Evolutionary conservation across 768 basidiomycete species (phyloP).

Genomic region (Dioszegia hungarica): DNA sequence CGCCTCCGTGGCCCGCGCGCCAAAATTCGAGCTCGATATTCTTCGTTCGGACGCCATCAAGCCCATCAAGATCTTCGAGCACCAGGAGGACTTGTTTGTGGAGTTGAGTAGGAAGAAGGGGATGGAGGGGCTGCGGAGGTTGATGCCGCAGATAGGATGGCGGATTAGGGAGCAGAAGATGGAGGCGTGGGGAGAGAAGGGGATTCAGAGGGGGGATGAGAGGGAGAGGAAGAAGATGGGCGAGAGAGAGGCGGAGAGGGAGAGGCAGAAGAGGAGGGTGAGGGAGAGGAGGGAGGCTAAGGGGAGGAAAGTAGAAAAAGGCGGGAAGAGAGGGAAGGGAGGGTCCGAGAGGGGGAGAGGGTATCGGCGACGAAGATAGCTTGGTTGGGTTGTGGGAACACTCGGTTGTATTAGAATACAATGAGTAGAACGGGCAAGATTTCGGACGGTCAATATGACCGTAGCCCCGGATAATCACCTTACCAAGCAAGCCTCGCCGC

Average conservation of each 20-base stretch:
- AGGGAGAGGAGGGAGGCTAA: background rate
- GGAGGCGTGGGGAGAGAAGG: background rate
- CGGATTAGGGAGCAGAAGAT: background rate
- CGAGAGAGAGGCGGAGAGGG: background rate
- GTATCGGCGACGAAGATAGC: too few species aligned
- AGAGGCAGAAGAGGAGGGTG: background rate
- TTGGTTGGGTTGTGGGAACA: too few species aligned
- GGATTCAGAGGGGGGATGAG: background rate
- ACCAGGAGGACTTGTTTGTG: background rate
- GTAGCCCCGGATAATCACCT: too few species aligned
- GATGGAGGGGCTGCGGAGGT: background rate
- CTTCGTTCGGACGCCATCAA: background rate
- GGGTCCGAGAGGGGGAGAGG: background rate
- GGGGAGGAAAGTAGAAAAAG: background rate
- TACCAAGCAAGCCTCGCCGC: too few species aligned
- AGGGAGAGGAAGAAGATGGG: background rate
- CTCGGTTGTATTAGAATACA: too few species aligned
- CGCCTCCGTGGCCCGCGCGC: background rate
- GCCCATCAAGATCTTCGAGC: background rate
- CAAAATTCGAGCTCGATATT: conserved; percentile 4
- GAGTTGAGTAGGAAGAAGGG: background rate
- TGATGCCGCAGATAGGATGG: background rate
- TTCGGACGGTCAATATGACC: too few species aligned
- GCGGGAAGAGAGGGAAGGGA: background rate
- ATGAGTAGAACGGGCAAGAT: too few species aligned